Base-by-base conservation (phyloP, 257 asterid species). In the Fraxinus anomala region DNA sequence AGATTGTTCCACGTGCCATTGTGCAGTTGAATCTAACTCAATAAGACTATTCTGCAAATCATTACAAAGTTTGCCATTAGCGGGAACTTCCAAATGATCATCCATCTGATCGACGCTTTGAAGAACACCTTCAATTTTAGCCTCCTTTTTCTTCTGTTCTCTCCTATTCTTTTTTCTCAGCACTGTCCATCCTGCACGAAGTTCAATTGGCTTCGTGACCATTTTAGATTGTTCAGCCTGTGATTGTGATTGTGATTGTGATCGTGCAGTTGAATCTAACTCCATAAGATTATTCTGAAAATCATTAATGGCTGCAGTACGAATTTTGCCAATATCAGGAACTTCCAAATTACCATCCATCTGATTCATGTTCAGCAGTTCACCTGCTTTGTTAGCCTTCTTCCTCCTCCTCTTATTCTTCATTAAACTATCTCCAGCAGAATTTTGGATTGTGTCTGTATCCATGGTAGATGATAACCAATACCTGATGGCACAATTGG, bases 241-340 rank as follows among this genome's bases (percentile, higher is more conserved):
- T 83, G 88, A 65, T 65, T 73, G 77, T 69, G 88, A 65, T 65
- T 73, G 77, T 69, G 28, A 26, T 26, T 56, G 81, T 83, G 88
- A 56, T 65, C 66, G 77, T 69, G 79, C 71, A 37, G 36, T 13
- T 17, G 74, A 33, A 56, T 85, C 82, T 73, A 73, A 44, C 42
- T 76, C 78, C 40, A 51, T 66, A 39, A 72, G 76, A 70, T 74
- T 79, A 66, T 68, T 83, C 72, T 74, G 66, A 23, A 71, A 63
- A 73, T 26, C 83, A 75, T 75, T 47, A 11, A 70, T 42, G 69
- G 76, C 72, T 68, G 61, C 73, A 51, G n/a, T 47, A 49, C 74
- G 76, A 70, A 75, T 84, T 44, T 30, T 63, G 30, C 37, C 34
- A 73, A 73, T 74, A 26, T 77, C 24, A 0, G 82, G 73, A 70